Conservation (phyloP, 2,329 filamentous ascomycete species). For the Hymenoscyphus fraxineus region DNA sequence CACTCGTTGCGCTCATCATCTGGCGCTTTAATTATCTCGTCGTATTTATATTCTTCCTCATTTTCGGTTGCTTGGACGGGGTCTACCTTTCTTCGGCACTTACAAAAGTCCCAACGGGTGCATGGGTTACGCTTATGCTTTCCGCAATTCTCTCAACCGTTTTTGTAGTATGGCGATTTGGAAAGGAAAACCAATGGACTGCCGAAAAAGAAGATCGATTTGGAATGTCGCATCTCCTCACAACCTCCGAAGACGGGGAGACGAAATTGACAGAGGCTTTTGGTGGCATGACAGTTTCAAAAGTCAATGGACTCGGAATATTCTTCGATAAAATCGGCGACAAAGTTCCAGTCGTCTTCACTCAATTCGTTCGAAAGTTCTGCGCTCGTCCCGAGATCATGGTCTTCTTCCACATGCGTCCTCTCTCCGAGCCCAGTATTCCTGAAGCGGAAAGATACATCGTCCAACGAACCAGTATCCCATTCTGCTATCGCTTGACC, state of each 20-base stretch:
- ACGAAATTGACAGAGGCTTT: slow-evolving; percentile 39
- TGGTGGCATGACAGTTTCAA: slow-evolving; percentile 40
- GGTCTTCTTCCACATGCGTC: slow-evolving; percentile 72
- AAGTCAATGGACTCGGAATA: slow-evolving; percentile 59
- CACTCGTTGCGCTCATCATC: slow-evolving; percentile 66
- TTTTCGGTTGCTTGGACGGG: slow-evolving; percentile 64
- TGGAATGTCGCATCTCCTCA: slow-evolving; percentile 44
- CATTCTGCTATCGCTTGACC: slow-evolving; percentile 64
- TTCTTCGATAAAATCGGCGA: slow-evolving; percentile 76
- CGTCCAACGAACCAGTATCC: slow-evolving; percentile 41
- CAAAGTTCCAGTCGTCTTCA: slow-evolving; percentile 62
- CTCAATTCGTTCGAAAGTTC: slow-evolving; percentile 70
- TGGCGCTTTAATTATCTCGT: slow-evolving; percentile 61
- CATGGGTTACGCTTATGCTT: slow-evolving; percentile 72
- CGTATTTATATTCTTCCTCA: slow-evolving; percentile 59
- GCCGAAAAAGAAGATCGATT: slow-evolving; percentile 63
- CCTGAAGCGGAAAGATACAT: slow-evolving; percentile 46
- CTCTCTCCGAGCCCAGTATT: slow-evolving; percentile 56
- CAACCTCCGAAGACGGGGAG: slow-evolving; percentile 33
- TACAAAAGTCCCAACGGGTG: slow-evolving; percentile 69
- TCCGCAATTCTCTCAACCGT: slow-evolving; percentile 58
- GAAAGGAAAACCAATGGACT: slow-evolving; percentile 73
- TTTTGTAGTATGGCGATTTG: slow-evolving; percentile 74
- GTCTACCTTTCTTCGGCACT: slow-evolving; percentile 67
- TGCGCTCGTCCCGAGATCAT: slow-evolving; percentile 62